Conservation (phyloP, 345 rosid species). For the Eucalyptus decipiens region DNA sequence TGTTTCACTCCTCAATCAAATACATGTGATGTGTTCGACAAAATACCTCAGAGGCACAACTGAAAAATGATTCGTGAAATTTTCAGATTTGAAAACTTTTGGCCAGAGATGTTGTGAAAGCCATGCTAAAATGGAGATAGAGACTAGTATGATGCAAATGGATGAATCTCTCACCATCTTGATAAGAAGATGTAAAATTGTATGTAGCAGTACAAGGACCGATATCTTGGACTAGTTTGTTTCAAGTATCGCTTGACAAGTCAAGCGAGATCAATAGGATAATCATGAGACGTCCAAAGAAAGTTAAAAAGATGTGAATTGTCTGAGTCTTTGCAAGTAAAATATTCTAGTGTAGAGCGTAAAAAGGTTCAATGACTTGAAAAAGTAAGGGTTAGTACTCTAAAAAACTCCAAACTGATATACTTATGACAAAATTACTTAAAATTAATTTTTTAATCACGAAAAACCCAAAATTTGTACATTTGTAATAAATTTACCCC, state of each 20-base stretch:
- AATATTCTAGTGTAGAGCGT: not conserved
- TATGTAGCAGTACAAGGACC: not conserved
- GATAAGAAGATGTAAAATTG: not conserved
- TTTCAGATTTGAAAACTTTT: too few species aligned
- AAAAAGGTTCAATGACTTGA: not conserved
- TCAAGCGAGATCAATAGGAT: not conserved
- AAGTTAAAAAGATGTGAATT: not conserved
- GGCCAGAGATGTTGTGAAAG: not conserved
- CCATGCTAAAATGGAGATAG: not conserved
- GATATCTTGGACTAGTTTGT: not conserved
- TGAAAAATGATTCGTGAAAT: too few species aligned
- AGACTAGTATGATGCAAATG: not conserved
- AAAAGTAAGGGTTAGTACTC: rapidly evolving
- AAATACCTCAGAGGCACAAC: too few species aligned
- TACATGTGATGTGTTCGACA: too few species aligned
- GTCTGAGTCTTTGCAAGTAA: not conserved
- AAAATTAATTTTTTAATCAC: too few species aligned
- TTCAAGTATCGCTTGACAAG: not conserved
- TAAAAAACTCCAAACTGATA: not conserved
- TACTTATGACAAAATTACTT: rapidly evolving
- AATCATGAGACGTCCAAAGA: not conserved
- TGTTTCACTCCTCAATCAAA: not conserved
- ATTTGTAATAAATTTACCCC: too few species aligned
- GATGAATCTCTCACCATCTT: not conserved
- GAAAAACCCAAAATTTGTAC: rapidly evolving